A percentile compares a stretch with the other conserved stretches of the same genome.
Conservation (phyloP, 1,139 yeast genomes). For the Yamadazyma conglobata region DNA sequence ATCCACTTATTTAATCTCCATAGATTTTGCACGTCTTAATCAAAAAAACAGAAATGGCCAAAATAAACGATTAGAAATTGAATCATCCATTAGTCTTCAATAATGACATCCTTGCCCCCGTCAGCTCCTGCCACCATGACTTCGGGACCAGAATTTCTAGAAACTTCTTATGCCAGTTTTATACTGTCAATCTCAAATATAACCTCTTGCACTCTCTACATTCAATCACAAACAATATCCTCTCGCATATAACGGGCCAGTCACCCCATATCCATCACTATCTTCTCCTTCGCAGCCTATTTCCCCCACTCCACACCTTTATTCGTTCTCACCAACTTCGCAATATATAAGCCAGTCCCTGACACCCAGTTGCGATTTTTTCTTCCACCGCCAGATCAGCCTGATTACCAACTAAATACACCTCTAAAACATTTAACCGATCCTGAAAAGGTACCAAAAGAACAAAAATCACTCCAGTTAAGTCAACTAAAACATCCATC, state of each 20-base stretch:
- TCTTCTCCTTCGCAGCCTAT: neutral
- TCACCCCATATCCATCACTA: neutral
- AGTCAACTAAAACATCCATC: slow-evolving; percentile 6
- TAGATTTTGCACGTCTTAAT: neutral
- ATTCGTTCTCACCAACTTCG: slow-evolving; percentile 2
- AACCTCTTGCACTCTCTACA: too few species aligned
- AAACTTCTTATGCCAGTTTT: too few species aligned
- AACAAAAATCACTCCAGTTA: slow-evolving; percentile 4
- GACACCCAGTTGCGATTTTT: slow-evolving; percentile 2
- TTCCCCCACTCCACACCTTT: neutral
- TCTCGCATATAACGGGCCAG: neutral
- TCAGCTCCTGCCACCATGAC: too few species aligned
- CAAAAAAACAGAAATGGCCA: slow-evolving; percentile 1
- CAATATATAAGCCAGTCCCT: slow-evolving; percentile 2
- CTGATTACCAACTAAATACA: slow-evolving; percentile 1
- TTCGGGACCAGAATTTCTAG: too few species aligned
- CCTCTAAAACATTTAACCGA: neutral
- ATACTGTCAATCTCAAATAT: too few species aligned
- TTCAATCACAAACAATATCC: neutral
- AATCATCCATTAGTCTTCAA: neutral
- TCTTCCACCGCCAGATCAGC: neutral
- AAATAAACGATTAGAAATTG: slow-evolving; percentile 4
- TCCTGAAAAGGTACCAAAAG: slow-evolving; percentile 1
- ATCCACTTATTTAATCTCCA: neutral
- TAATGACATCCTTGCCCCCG: neutral